Percentiles rank a stretch among this genome's conserved stretches.
These are phyloP conservation scores for Clausena lansium DNA, from an alignment of 345 rosid genomes.

Conservation along the genomic window DNA sequence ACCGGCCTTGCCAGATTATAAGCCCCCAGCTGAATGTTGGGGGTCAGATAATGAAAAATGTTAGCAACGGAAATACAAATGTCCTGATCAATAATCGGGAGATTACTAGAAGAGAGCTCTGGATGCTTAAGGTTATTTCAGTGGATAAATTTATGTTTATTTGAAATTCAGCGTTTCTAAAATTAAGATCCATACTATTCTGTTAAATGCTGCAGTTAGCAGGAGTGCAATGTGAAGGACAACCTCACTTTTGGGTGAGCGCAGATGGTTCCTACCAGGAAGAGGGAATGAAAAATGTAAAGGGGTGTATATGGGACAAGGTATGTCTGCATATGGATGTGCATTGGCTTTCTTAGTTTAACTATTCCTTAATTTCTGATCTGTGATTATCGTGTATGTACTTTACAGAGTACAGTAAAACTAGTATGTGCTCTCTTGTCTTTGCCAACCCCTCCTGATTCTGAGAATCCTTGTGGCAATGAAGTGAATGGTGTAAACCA, in stretches of 20 bases:
- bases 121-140: constrained; percentile 65
- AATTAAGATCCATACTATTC: constrained; percentile 4
- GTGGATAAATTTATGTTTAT: constrained; percentile 9
- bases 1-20: constrained; percentile 77
- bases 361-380: constrained; percentile 10
- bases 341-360: constrained; percentile 10
- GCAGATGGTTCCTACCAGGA: constrained; percentile 65
- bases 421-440: constrained; percentile 44
- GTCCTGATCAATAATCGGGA: constrained; percentile 58
- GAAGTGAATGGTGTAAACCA: constrained; percentile 23
- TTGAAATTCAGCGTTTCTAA: constrained; percentile 1
- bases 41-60: constrained; percentile 34
- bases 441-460: constrained; percentile 61
- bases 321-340: constrained; percentile 34
- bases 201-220: constrained; percentile 41
- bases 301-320: constrained; percentile 65
- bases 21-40: constrained; percentile 53
- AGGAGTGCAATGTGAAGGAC: constrained; percentile 72
- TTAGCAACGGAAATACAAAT: constrained; percentile 78
- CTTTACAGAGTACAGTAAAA: constrained; percentile 47
- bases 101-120: constrained; percentile 60
- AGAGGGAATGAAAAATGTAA: constrained; percentile 64
- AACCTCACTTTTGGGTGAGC: constrained; percentile 60
- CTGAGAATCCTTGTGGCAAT: constrained; percentile 26
- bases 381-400: constrained; percentile 1